Evolutionary conservation across 2,329 filamentous ascomycete species (phyloP), one percentile per base, ranked within the genome.

Genomic region (Botrytis squamosa): DNA sequence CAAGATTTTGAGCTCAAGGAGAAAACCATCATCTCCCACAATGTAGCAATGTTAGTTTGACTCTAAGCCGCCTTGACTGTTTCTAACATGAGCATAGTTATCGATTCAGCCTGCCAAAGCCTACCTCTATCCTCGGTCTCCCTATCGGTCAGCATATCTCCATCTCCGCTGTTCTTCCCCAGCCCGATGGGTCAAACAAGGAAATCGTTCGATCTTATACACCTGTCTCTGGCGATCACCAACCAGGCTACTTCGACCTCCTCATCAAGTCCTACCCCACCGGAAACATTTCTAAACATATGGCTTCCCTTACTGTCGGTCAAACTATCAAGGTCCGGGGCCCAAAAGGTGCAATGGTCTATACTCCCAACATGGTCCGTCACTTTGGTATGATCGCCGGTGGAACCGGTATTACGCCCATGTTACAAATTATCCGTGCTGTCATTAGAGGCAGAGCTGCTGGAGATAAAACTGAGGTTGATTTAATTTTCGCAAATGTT

Each of bases 121-220:
- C 91, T 59, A 91, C 86, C 79, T 89, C 93, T 78, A 94, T 98
- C 83, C 93, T 98, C 80, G 96, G 96, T 81, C 92, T 98, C 62
- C 95, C 96, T 78, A 98, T 98, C 85, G 96, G 96, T 82, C 96
- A 99, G 86, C 96, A 99, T 87, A 98, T 99, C 85, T 98, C 95
- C 76, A 94, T 99, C 82, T 93, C 92, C 78, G 95, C 94, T 73
- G 89, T 88, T 73, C 89, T 94, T 75, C 80, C 84, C 62, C 89
- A 91, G 80, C 76, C 78, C 42, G 90, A 93, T 80, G 94, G 93
- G 81, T 87, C 88, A 79, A 86, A 86, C 78, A 95, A 96, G 85
- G 93, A 97, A 81, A 91, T 97, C 77, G 91, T 97, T 72, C 93
- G 94, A 81, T 97, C 93, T 36, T 97, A 97, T 86, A 97, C 94